Percentiles rank a stretch among this genome's conserved stretches.
These are phyloP conservation scores for Yamadazyma taylorii DNA, from an alignment of 1,139 yeast genomes.

Conservation along the genomic window DNA sequence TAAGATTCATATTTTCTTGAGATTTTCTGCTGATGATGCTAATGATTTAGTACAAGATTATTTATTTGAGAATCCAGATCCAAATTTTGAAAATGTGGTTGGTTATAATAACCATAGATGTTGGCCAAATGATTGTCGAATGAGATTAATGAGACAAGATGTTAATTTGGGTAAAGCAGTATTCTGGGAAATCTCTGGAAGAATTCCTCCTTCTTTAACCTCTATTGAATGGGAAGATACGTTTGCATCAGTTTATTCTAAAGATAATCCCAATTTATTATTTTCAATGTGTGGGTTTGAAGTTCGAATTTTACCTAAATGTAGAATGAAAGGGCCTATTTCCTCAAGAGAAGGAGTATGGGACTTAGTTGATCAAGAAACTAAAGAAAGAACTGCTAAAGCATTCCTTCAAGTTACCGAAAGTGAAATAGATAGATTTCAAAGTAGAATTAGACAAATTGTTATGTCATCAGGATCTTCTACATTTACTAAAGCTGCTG, in stretches of 20 bases:
- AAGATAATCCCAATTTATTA: constrained; percentile 83
- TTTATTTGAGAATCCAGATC: constrained; percentile 85
- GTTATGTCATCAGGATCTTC: constrained; percentile 96
- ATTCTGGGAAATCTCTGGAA: constrained; percentile 83
- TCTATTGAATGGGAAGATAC: constrained; percentile 80
- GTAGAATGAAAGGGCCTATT: constrained; percentile 49
- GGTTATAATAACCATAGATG: constrained; percentile 88
- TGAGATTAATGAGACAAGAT: constrained; percentile 89
- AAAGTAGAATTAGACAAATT: constrained; percentile 83
- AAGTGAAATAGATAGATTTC: constrained; percentile 76
- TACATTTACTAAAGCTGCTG: constrained; percentile 90
- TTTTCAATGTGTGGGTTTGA: constrained; percentile 97
- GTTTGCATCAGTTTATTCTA: constrained; percentile 83
- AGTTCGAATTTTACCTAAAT: constrained; percentile 79
- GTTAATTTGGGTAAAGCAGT: constrained; percentile 91
- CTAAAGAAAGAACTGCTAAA: constrained; percentile 86
- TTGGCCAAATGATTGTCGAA: constrained; percentile 93
- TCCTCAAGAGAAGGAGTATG: constrained; percentile 79
- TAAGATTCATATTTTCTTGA: constrained; percentile 74
- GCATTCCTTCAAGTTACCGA: constrained; percentile 85
- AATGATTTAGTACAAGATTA: constrained; percentile 74
- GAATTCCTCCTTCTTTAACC: constrained; percentile 77
- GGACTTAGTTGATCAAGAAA: constrained; percentile 71
- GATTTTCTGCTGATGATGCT: constrained; percentile 73
- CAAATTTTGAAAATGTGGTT: constrained; percentile 80